Conservation (phyloP, 257 asterid genomes). For the Verbascum thapsus region DNA sequence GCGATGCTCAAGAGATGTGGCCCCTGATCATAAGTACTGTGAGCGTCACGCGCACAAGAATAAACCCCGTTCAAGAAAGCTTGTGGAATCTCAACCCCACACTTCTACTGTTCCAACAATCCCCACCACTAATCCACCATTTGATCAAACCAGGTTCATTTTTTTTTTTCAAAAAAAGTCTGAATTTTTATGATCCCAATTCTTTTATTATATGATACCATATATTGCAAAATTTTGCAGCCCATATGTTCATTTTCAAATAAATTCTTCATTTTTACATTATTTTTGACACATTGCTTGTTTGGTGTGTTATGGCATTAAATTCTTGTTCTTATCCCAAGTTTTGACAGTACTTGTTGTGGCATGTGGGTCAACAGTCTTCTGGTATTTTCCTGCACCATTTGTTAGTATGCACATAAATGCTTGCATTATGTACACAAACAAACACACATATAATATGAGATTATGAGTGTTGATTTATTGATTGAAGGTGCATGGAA, state of each 20-base stretch:
- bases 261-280: neutral
- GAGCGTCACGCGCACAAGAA: constrained; percentile 57
- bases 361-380: constrained; percentile 32
- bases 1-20: constrained; percentile 64
- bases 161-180: no score
- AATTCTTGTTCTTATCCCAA: constrained; percentile 43
- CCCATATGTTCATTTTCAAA: no score
- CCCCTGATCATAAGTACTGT: constrained; percentile 51
- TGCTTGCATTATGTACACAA: neutral
- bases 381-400: constrained; percentile 18
- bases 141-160: constrained; percentile 52
- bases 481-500: constrained; percentile 46
- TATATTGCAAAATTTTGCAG: no score
- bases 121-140: constrained; percentile 31
- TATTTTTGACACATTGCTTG: constrained; percentile 6
- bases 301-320: constrained; percentile 4
- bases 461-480: constrained; percentile 11
- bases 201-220: no score
- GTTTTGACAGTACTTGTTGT: constrained; percentile 15
- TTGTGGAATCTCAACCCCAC: constrained; percentile 47
- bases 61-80: constrained; percentile 67
- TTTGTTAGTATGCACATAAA: constrained; percentile 39
- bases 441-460: neutral
- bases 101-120: neutral
- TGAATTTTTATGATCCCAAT: no score